Conservation (phyloP, 805 yeast genomes). For the Saturnispora sanitii region DNA sequence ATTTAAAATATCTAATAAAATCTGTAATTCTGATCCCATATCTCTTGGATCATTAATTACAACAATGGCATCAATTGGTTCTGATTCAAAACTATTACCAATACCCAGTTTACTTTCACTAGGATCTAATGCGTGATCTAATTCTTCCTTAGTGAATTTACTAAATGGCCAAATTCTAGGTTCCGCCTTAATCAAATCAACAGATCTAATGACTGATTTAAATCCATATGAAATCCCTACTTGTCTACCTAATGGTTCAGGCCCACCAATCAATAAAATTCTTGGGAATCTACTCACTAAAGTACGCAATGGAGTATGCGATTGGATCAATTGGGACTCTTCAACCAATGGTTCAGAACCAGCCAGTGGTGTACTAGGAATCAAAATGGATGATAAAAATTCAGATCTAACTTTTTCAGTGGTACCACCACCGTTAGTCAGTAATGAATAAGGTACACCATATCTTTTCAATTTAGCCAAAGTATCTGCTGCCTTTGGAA, state of each 20-base stretch:
- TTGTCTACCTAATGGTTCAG: conserved; percentile 57
- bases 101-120: conserved; percentile 16
- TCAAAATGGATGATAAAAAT: conserved; percentile 32
- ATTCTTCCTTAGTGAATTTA: conserved; percentile 35
- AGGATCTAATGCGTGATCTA: conserved; percentile 32
- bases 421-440: conserved; percentile 86
- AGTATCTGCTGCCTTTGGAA: conserved; percentile 60
- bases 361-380: conserved; percentile 28
- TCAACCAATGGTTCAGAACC: conserved; percentile 33
- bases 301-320: conserved; percentile 77
- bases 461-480: conserved; percentile 32
- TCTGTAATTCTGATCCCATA: conserved; percentile 76
- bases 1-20: conserved; percentile 59
- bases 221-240: conserved; percentile 78
- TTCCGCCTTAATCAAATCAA: conserved; percentile 53
- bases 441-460: conserved; percentile 65
- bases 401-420: conserved; percentile 38
- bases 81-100: conserved; percentile 16
- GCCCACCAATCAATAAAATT: conserved; percentile 78
- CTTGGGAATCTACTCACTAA: conserved; percentile 42
- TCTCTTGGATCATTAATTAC: conserved; percentile 88
- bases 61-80: conserved; percentile 60
- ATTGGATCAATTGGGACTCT: conserved; percentile 63
- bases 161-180: conserved; percentile 63
- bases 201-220: conserved; percentile 57